These are phyloP conservation scores for Telfairia occidentalis DNA, from an alignment of 331 rosid species.

Conservation along the genomic window DNA sequence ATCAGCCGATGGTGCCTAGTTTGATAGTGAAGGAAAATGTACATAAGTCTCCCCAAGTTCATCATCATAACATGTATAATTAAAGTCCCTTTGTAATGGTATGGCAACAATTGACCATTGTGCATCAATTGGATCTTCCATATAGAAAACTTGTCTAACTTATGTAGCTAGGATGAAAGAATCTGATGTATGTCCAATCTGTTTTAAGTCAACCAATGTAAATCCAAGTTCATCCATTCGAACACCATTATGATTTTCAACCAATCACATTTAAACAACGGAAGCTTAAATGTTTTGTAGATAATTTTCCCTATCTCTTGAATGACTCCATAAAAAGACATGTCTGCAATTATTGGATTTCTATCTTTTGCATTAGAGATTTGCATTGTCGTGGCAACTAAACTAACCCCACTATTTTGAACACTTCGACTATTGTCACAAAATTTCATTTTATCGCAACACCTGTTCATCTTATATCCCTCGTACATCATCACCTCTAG, in stretches of 20 bases:
- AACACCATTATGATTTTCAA: neutral
- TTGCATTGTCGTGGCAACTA: too few species aligned
- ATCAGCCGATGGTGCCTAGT: neutral
- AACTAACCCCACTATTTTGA: too few species aligned
- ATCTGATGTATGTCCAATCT: neutral
- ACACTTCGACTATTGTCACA: too few species aligned
- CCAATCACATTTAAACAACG: neutral
- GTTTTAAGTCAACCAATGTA: neutral
- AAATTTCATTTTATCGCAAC: too few species aligned
- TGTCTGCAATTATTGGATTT: too few species aligned
- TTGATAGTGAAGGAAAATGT: neutral
- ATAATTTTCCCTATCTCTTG: too few species aligned
- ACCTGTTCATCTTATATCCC: too few species aligned
- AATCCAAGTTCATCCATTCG: neutral
- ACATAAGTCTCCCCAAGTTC: neutral
- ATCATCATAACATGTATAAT: neutral
- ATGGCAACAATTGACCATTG: neutral
- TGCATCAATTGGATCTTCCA: neutral
- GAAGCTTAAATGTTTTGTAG: too few species aligned
- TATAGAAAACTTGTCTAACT: neutral
- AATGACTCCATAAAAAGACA: too few species aligned
- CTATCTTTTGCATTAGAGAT: too few species aligned
- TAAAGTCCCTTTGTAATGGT: neutral
- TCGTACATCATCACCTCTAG: too few species aligned
- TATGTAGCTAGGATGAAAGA: neutral